Conservation (phyloP, 106 monocot species). For the Acorus calamus region DNA sequence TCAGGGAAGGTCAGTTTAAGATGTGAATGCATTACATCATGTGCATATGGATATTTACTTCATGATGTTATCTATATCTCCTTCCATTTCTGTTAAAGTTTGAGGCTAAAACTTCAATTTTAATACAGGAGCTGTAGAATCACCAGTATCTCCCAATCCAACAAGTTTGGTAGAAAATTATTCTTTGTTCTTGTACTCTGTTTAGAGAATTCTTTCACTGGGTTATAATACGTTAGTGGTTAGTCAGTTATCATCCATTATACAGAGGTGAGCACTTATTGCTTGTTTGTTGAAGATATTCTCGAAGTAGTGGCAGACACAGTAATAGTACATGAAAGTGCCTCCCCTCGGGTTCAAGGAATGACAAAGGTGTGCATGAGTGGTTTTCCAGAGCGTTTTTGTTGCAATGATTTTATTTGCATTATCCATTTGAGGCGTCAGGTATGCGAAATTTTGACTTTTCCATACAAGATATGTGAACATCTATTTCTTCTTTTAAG, state of each 20-base stretch:
- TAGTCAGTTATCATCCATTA: neutral
- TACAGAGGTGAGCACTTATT: conserved; percentile 72
- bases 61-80: neutral
- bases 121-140: conserved; percentile 62
- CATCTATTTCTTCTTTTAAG: no score
- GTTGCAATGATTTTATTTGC: neutral
- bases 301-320: conserved; percentile 61
- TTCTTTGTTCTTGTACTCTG: neutral
- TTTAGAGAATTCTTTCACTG: neutral
- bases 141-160: conserved; percentile 69
- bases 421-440: neutral
- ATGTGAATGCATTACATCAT: neutral
- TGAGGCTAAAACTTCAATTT: conserved; percentile 77
- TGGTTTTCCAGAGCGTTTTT: neutral
- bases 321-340: conserved; percentile 48
- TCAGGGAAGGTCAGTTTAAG: conserved; percentile 48
- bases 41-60: neutral
- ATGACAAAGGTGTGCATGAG: conserved; percentile 61
- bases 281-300: conserved; percentile 62
- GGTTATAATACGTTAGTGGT: neutral
- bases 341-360: conserved; percentile 60
- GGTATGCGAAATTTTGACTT: neutral
- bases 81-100: conserved; percentile 24
- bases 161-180: conserved; percentile 49
- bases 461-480: neutral